phyloP scores from a whole-genome alignment of 208 protist species.

The Leishmania guyanensis region DNA sequence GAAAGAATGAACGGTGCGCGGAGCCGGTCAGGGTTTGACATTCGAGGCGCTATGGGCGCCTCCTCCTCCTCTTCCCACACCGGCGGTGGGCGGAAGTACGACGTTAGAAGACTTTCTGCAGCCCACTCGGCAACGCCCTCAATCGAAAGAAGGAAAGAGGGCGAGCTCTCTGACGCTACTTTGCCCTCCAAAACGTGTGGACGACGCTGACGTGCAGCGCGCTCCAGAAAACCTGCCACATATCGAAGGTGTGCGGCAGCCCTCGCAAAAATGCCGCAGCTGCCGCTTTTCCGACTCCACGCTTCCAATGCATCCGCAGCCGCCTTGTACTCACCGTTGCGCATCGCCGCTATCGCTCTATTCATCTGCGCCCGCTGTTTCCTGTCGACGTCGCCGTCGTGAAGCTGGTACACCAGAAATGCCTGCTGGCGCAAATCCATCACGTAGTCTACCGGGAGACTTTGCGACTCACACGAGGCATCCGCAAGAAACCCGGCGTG shows the following conservation, averaged over 20 bases:
- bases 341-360: slow-evolving; percentile 13
- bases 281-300: not conserved
- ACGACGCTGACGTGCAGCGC: slow-evolving; percentile 3
- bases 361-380: slow-evolving; percentile 14
- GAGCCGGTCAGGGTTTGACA: not conserved
- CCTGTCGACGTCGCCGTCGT: slow-evolving; percentile 14
- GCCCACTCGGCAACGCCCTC: slow-evolving; percentile 24
- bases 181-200: not conserved
- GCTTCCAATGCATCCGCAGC: not conserved
- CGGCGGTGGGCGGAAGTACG: slow-evolving; percentile 26
- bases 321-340: slow-evolving; percentile 17
- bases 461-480: slow-evolving; percentile 14
- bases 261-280: not conserved
- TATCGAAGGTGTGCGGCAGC: slow-evolving; percentile 6
- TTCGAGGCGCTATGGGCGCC: not conserved
- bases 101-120: not conserved
- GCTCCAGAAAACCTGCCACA: slow-evolving; percentile 2
- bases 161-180: not conserved
- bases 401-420: slow-evolving; percentile 28
- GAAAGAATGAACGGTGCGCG: not conserved
- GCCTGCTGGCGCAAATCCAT: slow-evolving; percentile 25
- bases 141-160: not conserved
- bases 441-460: slow-evolving; percentile 30
- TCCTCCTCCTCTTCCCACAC: slow-evolving; percentile 27
- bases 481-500: slow-evolving; percentile 27